phyloP scores from a whole-genome alignment of 2,329 filamentous ascomycete species.

The Penicillium janthinellum region DNA sequence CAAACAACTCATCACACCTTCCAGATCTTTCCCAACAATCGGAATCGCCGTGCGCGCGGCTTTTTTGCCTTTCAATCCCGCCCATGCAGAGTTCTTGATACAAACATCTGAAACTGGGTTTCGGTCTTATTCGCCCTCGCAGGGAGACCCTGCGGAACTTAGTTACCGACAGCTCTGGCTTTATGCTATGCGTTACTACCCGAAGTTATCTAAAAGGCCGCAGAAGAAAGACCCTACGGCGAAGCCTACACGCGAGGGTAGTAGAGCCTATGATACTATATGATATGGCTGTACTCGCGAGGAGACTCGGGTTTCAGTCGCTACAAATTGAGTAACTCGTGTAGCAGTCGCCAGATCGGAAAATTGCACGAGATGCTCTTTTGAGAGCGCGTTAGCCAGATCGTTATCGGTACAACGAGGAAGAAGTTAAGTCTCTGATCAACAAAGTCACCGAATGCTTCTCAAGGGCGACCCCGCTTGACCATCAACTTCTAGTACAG shows the following conservation, averaged over 20 bases:
- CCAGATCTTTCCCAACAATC: background rate
- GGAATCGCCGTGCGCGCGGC: background rate
- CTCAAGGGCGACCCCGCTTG: slow-evolving; percentile 10
- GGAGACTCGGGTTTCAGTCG: slow-evolving; percentile 15
- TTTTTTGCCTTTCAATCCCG: background rate
- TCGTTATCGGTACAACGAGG: slow-evolving; percentile 14
- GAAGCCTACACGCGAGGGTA: slow-evolving; percentile 6
- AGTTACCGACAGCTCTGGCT: background rate
- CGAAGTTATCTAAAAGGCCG: background rate
- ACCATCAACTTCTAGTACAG: slow-evolving; percentile 8
- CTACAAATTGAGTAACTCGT: slow-evolving; percentile 11
- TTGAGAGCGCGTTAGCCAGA: slow-evolving; percentile 13
- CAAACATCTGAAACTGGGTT: background rate
- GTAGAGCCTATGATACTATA: slow-evolving; percentile 13
- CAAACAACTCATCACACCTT: slow-evolving; percentile 13
- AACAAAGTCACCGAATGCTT: slow-evolving; percentile 12
- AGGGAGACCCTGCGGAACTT: background rate
- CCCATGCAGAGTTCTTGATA: background rate
- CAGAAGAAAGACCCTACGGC: slow-evolving; percentile 7
- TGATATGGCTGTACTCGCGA: slow-evolving; percentile 14
- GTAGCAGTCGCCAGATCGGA: slow-evolving; percentile 13
- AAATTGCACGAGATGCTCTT: slow-evolving; percentile 18
- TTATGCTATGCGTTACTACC: background rate
- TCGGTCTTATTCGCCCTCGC: background rate
- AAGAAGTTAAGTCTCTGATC: slow-evolving; percentile 13